These are phyloP conservation scores for Nadsonia fulvescens DNA, from an alignment of 805 yeast species.

Conservation along the genomic window DNA sequence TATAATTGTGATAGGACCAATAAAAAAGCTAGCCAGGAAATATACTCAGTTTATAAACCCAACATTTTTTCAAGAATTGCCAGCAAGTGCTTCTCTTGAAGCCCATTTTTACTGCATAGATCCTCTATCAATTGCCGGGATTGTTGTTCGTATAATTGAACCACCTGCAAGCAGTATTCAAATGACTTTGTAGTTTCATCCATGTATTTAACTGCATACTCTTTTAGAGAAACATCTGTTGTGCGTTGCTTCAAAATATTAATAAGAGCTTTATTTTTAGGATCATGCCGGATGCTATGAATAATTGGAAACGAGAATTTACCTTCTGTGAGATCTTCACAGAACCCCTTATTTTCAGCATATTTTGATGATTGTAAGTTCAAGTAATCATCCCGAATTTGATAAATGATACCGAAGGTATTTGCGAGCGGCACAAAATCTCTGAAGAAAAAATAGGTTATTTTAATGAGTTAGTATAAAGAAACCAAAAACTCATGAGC, in stretches of 20 bases:
- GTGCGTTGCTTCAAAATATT: constrained; percentile 38
- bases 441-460: too few species aligned
- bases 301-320: constrained; percentile 76
- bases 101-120: too few species aligned
- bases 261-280: constrained; percentile 23
- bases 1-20: too few species aligned
- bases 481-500: neutral
- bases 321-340: constrained; percentile 82
- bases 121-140: too few species aligned
- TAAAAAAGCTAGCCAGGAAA: too few species aligned
- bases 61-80: too few species aligned
- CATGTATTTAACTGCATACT: constrained; percentile 31
- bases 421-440: constrained; percentile 46
- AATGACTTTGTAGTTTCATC: constrained; percentile 23
- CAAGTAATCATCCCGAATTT: constrained; percentile 68
- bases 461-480: too few species aligned
- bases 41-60: too few species aligned
- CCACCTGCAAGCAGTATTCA: constrained; percentile 23
- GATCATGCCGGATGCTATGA: constrained; percentile 32
- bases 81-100: too few species aligned
- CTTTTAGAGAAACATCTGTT: constrained; percentile 29
- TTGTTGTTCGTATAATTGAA: too few species aligned
- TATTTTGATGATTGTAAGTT: constrained; percentile 40
- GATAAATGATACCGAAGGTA: constrained; percentile 66
- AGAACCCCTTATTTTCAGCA: constrained; percentile 50